Evolutionary conservation across 2,329 filamentous ascomycete species (phyloP).

Genomic region (Fusarium sp.): DNA sequence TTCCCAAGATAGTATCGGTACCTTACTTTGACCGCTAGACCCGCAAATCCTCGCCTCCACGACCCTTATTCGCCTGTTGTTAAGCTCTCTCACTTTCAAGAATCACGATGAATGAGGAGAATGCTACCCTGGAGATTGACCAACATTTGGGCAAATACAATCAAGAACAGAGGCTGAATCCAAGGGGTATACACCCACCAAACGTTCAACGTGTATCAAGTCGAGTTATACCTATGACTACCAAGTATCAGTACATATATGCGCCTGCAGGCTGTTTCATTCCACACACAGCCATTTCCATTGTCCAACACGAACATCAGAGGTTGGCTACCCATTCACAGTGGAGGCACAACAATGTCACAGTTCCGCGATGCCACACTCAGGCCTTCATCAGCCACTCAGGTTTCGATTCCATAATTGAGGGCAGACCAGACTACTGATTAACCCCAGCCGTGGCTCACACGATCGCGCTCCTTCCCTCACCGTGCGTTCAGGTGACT

Average conservation of each 20-base stretch:
- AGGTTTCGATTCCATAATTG: conserved; percentile 3
- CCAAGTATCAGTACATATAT: neutral
- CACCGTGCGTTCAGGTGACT: conserved; percentile 30
- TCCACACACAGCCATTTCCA: neutral
- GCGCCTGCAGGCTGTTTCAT: neutral
- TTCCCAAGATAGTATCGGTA: conserved; percentile 34
- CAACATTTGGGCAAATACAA: neutral
- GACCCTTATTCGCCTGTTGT: conserved; percentile 17
- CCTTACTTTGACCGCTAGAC: conserved; percentile 27
- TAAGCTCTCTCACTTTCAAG: conserved; percentile 8
- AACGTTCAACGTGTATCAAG: neutral
- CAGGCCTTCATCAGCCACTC: conserved; percentile 18
- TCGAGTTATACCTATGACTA: neutral
- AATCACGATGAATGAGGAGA: conserved; percentile 12
- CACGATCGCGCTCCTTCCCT: conserved; percentile 26
- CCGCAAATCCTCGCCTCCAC: conserved; percentile 10
- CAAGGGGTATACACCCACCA: neutral
- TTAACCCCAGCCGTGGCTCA: conserved; percentile 30
- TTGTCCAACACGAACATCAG: neutral
- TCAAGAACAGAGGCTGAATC: neutral
- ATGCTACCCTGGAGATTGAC: conserved; percentile 16
- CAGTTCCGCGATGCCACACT: conserved; percentile 22
- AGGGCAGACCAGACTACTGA: neutral
- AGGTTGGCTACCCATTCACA: conserved; percentile 17
- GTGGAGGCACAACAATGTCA: conserved; percentile 14